A percentile compares a stretch with the other conserved stretches of the same genome.
Evolutionary conservation across 306 rosid species (phyloP).

Genomic region (Malus orientalis): DNA sequence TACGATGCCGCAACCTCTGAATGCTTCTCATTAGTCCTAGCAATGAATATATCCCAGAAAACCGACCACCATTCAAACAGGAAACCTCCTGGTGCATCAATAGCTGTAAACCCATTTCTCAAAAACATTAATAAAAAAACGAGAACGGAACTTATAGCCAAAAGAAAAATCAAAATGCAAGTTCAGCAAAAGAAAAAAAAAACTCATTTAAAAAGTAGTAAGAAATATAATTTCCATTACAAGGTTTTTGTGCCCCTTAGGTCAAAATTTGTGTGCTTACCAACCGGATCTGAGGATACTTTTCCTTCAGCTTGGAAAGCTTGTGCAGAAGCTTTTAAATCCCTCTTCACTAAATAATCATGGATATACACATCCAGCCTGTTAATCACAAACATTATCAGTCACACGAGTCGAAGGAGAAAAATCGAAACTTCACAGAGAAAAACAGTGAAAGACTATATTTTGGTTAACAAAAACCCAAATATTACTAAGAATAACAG

Average conservation of each 20-base stretch:
- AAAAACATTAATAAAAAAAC: conserved; percentile 3
- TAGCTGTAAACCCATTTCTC: conserved; percentile 56
- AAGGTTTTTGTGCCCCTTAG: background rate
- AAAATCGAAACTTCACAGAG: conserved; percentile 8
- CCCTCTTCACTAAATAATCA: conserved; percentile 91
- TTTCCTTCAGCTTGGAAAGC: conserved; percentile 98
- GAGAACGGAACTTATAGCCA: background rate
- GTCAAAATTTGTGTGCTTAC: conserved; percentile 40
- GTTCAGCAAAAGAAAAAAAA: background rate
- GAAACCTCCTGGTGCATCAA: conserved; percentile 99
- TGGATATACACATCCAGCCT: conserved; percentile 99
- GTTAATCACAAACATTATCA: conserved; percentile 18
- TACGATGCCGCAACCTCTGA: conserved; percentile 98
- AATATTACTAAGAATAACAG: background rate
- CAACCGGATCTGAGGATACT: conserved; percentile 99
- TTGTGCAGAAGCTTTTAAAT: conserved; percentile 94
- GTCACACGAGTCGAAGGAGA: background rate
- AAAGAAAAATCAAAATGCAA: conserved; percentile 4
- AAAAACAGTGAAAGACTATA: background rate
- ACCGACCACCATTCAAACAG: conserved; percentile 99
- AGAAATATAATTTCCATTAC: background rate
- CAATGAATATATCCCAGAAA: conserved; percentile 99
- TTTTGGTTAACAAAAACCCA: background rate
- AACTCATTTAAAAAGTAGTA: background rate
- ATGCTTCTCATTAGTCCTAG: conserved; percentile 98